Base-by-base conservation (phyloP, 495 filamentous ascomycete species). In the Mycothermus thermophilus region DNA sequence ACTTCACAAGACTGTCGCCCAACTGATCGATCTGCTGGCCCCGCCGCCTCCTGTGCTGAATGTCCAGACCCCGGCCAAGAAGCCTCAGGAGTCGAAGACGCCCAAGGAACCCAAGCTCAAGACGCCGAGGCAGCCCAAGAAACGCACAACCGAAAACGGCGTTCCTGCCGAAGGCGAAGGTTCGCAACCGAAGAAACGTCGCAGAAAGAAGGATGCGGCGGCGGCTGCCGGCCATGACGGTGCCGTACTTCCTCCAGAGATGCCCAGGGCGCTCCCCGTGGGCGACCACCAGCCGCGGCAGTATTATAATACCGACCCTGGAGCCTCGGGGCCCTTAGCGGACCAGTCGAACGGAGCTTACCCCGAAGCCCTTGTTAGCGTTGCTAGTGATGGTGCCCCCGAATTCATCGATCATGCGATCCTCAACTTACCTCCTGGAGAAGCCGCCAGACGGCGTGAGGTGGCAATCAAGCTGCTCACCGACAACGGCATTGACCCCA, bases 51-150 rank as follows among this genome's bases (percentile, higher is more conserved):
- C 40, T 11, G 41, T 44, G 8, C 34, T 44, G n/a, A 27, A 38
- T 20, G 35, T 40, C 9, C 41, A 33, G 22, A 41, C 38, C 1
- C 32, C 45, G 4, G 34, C 23, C 4, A 44, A 35, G 29, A 54
- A 43, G 31, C 12, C 34, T 5, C 78, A 77, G 46, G 72, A 70
- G 42, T 58, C 57, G 21, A 67, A 65, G 34, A 61, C 57, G 5
- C 44, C 43, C 4, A 53, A 35, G 29, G 29, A 38, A 16, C 41
- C 58, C 35, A 63, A 59, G 34, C 71, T 58, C 19, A 75, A 81
- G 57, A 72, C 72, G 42, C 60, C 58, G 23, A 74, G 75, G 56
- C 34, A 79, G 30, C 74, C 83, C 39, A 77, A 75, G 48, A 75
- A 71, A 46, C 55, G 58, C 19, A 63, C 10, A 32, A 62, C 56